phyloP scores from a whole-genome alignment of 164 flowering plant species.

The Platanus orientalis region DNA sequence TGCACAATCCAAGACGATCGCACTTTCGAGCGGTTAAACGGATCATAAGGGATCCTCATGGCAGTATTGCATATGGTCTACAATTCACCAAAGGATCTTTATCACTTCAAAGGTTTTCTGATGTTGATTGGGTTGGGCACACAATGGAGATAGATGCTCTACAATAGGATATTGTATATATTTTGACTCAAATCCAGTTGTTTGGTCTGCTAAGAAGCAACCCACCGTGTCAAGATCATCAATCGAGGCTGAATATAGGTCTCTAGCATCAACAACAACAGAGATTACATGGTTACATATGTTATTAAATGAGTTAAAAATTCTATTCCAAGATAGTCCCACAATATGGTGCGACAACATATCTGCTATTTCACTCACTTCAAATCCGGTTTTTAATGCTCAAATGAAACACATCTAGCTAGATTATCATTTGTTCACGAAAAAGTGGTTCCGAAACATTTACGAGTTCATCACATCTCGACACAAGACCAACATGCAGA shows the following conservation, averaged over 20 bases:
- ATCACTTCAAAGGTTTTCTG: too few species aligned
- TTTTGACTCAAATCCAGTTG: background rate
- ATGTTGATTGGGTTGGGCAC: background rate
- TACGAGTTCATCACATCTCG: too few species aligned
- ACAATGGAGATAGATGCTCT: background rate
- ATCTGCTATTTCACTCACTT: too few species aligned
- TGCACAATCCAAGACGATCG: background rate
- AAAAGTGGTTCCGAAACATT: too few species aligned
- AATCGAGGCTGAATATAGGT: background rate
- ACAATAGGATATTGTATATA: background rate
- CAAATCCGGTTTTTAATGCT: too few species aligned
- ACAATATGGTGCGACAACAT: background rate
- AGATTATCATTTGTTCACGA: too few species aligned
- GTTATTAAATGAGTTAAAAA: background rate
- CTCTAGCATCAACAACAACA: background rate
- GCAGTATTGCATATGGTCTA: background rate
- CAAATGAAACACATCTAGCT: too few species aligned
- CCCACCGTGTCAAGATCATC: background rate
- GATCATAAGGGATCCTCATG: background rate
- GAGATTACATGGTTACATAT: background rate
- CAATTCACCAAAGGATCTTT: background rate
- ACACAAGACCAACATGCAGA: too few species aligned
- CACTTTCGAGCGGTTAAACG: background rate
- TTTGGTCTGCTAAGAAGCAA: background rate
- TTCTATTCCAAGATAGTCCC: background rate